Conservation (phyloP, 495 filamentous ascomycete genomes). For the Podospora pseudopauciseta region DNA sequence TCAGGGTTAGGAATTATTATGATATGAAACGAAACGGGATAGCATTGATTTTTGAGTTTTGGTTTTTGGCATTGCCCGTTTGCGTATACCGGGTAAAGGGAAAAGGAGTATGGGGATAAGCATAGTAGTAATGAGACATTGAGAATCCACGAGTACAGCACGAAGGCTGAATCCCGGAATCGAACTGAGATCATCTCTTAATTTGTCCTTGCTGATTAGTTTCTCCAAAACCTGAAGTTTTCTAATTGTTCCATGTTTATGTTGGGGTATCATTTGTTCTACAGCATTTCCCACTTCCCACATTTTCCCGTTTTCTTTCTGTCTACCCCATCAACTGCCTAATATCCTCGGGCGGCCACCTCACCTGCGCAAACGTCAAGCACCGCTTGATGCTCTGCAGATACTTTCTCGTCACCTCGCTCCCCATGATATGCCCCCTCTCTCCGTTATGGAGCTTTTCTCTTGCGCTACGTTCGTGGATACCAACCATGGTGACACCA, state of each 20-base stretch:
- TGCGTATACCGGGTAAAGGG: not conserved
- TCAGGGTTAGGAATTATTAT: not conserved
- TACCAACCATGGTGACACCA: slow-evolving; percentile 99
- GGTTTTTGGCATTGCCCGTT: not conserved
- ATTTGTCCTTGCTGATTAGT: no score
- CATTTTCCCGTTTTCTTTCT: not conserved
- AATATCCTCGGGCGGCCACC: slow-evolving; percentile 92
- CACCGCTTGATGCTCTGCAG: slow-evolving; percentile 97
- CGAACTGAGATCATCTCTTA: no score
- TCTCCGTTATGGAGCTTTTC: slow-evolving; percentile 93
- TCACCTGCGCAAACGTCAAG: slow-evolving; percentile 90
- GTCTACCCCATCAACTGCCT: slow-evolving; percentile 91
- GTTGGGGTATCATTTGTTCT: slow-evolving; percentile 21
- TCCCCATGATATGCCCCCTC: slow-evolving; percentile 93
- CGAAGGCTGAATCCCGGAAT: not conserved
- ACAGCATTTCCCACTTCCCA: not conserved
- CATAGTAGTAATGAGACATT: not conserved
- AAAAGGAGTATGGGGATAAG: not conserved
- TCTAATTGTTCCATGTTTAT: not conserved
- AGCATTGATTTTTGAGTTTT: not conserved
- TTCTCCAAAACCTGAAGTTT: no score
- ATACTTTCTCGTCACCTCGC: slow-evolving; percentile 92
- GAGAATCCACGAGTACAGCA: not conserved
- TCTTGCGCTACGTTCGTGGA: slow-evolving; percentile 90
- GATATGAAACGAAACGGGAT: not conserved